Evolutionary conservation across 1,284 basidiomycete species (phyloP).

Genomic region (Rhodotorula sp.): DNA sequence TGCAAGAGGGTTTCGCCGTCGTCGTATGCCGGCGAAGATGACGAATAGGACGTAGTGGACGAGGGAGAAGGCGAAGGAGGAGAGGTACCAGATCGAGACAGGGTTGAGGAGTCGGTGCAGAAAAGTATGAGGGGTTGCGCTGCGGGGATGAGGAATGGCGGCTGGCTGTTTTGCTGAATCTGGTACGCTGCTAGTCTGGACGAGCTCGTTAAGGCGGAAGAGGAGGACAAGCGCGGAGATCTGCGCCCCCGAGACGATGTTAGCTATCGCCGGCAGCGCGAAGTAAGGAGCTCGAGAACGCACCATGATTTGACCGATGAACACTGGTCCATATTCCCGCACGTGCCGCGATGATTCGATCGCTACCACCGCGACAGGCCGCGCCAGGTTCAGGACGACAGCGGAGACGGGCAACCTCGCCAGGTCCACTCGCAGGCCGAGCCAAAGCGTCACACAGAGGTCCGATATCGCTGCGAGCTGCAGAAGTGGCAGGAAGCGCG

Average conservation of each 20-base stretch:
- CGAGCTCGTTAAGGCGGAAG: slow-evolving; percentile 30
- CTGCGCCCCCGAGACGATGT: not conserved
- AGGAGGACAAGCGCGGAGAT: slow-evolving; percentile 28
- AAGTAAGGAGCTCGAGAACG: not conserved
- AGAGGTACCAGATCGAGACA: slow-evolving; percentile 20
- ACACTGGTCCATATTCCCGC: not conserved
- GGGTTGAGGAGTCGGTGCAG: slow-evolving; percentile 5
- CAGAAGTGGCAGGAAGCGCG: slow-evolving; percentile 12
- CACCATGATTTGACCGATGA: slow-evolving; percentile 17
- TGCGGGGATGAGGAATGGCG: not conserved
- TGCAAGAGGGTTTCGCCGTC: slow-evolving; percentile 8
- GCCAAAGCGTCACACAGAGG: not conserved
- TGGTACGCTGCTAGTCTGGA: not conserved
- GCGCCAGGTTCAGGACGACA: not conserved
- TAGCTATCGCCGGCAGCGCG: not conserved
- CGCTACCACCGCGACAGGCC: not conserved
- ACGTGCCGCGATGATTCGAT: not conserved
- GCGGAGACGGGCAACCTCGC: not conserved
- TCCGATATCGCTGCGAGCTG: slow-evolving; percentile 2
- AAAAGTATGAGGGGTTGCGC: not conserved
- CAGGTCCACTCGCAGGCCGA: not conserved
- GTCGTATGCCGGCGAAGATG: not conserved
- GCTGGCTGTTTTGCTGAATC: not conserved
- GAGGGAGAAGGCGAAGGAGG: slow-evolving; percentile 17
- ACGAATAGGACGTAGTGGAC: slow-evolving; percentile 18